Conservation (phyloP, 148 eudicot species). For the Rhododendron vialii region DNA sequence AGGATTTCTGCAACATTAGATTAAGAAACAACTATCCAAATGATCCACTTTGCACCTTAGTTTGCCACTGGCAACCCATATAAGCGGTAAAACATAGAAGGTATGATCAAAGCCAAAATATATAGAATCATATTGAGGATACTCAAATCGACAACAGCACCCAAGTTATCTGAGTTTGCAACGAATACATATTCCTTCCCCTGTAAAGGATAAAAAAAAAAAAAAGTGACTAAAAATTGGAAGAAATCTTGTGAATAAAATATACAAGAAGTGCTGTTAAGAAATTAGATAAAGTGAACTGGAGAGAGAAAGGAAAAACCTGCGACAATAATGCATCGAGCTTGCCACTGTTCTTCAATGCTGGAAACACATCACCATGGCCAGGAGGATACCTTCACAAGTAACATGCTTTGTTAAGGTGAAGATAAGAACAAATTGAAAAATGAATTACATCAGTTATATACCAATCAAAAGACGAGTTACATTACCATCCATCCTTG, state of each 20-base stretch:
- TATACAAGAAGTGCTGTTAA: neutral
- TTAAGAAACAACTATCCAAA: slow-evolving; percentile 44
- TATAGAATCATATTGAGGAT: slow-evolving; percentile 48
- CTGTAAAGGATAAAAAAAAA: slow-evolving; percentile 31
- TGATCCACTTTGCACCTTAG: neutral
- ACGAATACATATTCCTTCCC: slow-evolving; percentile 94
- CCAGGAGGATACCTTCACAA: slow-evolving; percentile 95
- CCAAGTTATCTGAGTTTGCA: slow-evolving; percentile 96
- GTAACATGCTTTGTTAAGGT: slow-evolving; percentile 9
- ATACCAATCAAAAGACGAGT: neutral
- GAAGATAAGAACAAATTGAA: neutral
- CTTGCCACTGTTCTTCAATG: slow-evolving; percentile 93
- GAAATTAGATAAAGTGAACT: neutral
- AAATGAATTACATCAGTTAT: neutral
- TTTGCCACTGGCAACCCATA: neutral
- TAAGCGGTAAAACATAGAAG: neutral
- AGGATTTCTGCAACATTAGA: slow-evolving; percentile 62
- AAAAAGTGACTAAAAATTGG: neutral
- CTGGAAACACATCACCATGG: slow-evolving; percentile 93
- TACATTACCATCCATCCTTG: slow-evolving; percentile 85
- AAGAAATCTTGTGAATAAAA: neutral
- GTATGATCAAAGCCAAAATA: neutral
- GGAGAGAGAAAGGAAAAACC: slow-evolving; percentile 33
- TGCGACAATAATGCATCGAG: slow-evolving; percentile 80
- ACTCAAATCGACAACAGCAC: slow-evolving; percentile 98